phyloP scores from a whole-genome alignment of 768 basidiomycete species.

The Amanita fuliginea region DNA sequence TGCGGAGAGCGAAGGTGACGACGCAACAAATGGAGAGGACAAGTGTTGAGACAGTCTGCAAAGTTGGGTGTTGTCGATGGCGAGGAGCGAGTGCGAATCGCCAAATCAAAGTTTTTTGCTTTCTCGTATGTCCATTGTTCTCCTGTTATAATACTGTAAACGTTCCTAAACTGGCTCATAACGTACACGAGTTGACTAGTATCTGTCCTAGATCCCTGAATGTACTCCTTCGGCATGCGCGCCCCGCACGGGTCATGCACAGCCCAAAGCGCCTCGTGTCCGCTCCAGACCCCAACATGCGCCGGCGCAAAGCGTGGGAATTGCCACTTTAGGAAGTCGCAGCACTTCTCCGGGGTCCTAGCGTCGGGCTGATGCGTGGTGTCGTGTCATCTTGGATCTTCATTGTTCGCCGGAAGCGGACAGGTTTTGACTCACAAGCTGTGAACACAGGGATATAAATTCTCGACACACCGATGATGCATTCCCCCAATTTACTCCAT shows the following conservation, averaged over 20 bases:
- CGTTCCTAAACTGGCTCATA: conserved; percentile 2
- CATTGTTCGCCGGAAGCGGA: conserved; percentile 25
- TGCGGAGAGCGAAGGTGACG: conserved; percentile 12
- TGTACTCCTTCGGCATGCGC: background rate
- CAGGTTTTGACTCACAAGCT: conserved; percentile 2
- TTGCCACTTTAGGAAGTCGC: conserved; percentile 1
- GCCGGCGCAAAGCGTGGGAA: background rate
- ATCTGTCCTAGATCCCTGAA: background rate
- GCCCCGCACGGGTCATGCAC: background rate
- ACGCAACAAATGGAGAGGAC: conserved; percentile 10
- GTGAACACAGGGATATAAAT: background rate
- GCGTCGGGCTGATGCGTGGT: background rate
- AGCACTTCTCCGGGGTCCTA: background rate
- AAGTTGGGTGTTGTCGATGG: background rate
- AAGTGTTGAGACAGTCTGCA: conserved; percentile 1
- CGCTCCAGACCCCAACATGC: background rate
- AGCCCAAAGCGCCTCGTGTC: conserved; percentile 3
- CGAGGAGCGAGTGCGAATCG: background rate
- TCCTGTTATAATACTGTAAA: conserved; percentile 6
- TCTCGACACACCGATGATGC: background rate
- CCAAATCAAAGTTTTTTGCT: background rate
- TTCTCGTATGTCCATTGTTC: conserved; percentile 2
- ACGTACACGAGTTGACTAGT: conserved; percentile 8
- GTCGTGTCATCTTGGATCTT: conserved; percentile 1
- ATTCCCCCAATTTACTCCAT: conserved; percentile 15